Evolutionary conservation across 257 asterid species (phyloP).

Genomic region (Thymus quinquecostatus): DNA sequence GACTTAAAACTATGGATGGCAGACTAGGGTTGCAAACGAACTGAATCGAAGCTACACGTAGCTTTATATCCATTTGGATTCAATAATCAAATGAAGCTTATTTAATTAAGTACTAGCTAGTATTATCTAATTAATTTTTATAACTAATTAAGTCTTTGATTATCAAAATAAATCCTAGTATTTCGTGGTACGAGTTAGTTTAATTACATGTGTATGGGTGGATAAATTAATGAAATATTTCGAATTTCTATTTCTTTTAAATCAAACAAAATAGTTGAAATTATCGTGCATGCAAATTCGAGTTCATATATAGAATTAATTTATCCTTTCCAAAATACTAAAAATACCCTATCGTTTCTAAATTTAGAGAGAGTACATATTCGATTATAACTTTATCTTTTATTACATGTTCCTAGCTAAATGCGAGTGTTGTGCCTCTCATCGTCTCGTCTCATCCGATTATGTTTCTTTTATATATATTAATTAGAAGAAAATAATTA

Average conservation of each 20-base stretch:
- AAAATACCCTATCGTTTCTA: not conserved
- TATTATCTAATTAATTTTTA: too few relatives aligned
- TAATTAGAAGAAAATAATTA: too few relatives aligned
- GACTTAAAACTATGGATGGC: slow-evolving; percentile 3
- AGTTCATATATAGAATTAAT: slow-evolving; percentile 2
- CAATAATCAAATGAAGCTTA: not conserved
- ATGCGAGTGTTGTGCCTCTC: too few relatives aligned
- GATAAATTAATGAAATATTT: not conserved
- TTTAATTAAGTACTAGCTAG: too few relatives aligned
- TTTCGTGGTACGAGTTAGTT: too few relatives aligned
- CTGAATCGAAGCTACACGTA: not conserved
- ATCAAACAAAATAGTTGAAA: not conserved
- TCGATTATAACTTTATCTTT: not conserved
- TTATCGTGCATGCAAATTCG: not conserved
- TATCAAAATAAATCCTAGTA: too few relatives aligned
- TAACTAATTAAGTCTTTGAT: too few relatives aligned
- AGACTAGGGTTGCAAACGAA: not conserved
- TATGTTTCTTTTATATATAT: too few relatives aligned
- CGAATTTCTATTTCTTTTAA: not conserved
- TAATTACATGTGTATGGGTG: not conserved
- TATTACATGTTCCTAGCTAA: too few relatives aligned
- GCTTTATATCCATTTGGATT: not conserved
- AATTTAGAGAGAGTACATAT: not conserved
- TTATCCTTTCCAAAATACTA: not conserved
- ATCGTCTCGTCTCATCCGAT: too few relatives aligned